Evolutionary conservation across 108 stramenopile species (phyloP).

Genomic region (Nannochloropsis granulata): DNA sequence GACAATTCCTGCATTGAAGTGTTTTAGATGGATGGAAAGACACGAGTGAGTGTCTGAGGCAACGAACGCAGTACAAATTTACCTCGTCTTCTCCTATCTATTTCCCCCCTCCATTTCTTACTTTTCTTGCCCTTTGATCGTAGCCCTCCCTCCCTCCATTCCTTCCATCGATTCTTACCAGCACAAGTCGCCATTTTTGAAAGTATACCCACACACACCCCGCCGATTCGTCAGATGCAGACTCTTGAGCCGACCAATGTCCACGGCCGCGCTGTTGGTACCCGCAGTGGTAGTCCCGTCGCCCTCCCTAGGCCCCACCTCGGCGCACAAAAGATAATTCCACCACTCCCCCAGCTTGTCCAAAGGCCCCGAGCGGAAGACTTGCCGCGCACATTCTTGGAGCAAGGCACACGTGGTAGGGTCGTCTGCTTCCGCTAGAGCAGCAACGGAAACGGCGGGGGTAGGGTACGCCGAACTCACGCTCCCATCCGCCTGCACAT

Average conservation of each 20-base stretch:
- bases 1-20: conserved; percentile 47
- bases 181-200: conserved; percentile 81
- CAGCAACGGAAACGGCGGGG: not conserved
- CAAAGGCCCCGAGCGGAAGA: not conserved
- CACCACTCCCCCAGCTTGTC: not conserved
- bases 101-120: too few species aligned
- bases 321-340: not conserved
- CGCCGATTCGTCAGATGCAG: not conserved
- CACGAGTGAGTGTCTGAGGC: too few species aligned
- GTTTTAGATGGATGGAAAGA: too few species aligned
- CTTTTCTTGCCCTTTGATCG: too few species aligned
- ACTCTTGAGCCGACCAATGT: not conserved
- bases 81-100: too few species aligned
- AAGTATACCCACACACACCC: conserved; percentile 72
- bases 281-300: not conserved
- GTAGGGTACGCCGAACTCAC: not conserved
- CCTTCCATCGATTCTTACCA: conserved; percentile 36
- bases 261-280: not conserved
- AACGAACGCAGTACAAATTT: too few species aligned
- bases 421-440: not conserved
- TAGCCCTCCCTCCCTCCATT: too few species aligned
- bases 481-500: not conserved
- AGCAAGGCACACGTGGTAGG: not conserved
- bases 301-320: not conserved
- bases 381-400: not conserved